These are phyloP conservation scores for Closterium sp. DNA, from an alignment of 139 green algal genomes.

Conservation along the genomic window DNA sequence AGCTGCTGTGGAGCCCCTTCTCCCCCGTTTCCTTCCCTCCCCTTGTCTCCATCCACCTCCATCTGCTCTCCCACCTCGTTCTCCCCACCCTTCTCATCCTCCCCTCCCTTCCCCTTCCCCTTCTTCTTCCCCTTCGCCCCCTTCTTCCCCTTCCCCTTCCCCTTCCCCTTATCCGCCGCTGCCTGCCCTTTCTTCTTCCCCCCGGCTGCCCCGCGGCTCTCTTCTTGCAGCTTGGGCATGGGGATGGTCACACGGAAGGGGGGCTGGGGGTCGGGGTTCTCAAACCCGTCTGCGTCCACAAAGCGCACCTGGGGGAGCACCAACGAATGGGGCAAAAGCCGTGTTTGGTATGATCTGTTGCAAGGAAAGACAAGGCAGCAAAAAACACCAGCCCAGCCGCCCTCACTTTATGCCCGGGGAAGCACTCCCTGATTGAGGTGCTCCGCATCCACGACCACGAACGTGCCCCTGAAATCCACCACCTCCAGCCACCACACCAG, in stretches of 20 bases:
- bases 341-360: too few relatives aligned
- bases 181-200: neutral
- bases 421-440: too few relatives aligned
- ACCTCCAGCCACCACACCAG: too few relatives aligned
- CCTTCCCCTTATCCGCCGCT: constrained; percentile 11
- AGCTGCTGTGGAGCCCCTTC: neutral
- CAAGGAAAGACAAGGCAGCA: too few relatives aligned
- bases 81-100: neutral
- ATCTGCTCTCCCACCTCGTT: neutral
- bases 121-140: neutral
- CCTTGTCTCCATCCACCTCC: neutral
- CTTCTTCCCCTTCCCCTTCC: constrained; percentile 5
- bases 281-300: constrained; percentile 22
- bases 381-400: too few relatives aligned
- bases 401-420: too few relatives aligned
- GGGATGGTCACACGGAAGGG: constrained; percentile 86
- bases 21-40: neutral
- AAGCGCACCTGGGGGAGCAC: too few relatives aligned
- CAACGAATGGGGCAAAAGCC: too few relatives aligned
- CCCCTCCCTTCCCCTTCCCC: neutral
- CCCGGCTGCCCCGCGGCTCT: neutral
- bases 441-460: too few relatives aligned
- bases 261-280: constrained; percentile 41
- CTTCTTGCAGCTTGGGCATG: neutral
- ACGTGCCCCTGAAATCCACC: too few relatives aligned